Base-by-base conservation (phyloP, 768 basidiomycete genomes). In the Coprinopsis cinerea region DNA sequence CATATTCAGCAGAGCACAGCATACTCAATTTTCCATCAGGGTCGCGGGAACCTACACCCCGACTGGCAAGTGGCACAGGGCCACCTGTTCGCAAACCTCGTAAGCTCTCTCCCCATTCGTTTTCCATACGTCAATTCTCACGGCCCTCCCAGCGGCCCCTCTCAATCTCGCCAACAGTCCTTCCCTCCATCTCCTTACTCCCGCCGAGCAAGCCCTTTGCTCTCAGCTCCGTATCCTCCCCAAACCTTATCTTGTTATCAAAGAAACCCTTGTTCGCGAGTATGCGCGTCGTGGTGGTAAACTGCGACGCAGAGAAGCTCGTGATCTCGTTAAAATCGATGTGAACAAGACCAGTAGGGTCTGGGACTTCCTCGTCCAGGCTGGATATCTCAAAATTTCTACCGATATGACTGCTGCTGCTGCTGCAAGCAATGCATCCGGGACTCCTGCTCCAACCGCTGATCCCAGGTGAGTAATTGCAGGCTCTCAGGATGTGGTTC, bases 201-300 rank as follows among this genome's bases (percentile, higher is more conserved):
- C 83, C 10, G 83, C 82, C 24, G 95, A 99, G 67, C 91, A 93
- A 64, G 72, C 77, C 0, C 81, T 98, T 18, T 97, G 96, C 63
- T 88, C 92, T 2, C 77, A 81, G 48, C 76, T 98, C 25, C 86
- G 93, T 4, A 92, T 99, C 51, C 76, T 96, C 17, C 95, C 96
- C 0, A 91, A 92, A 61, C 92, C 96, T 0, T 99, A 96, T 64
- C 82, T 99, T 45, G 82, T 88, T 53, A 89, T 98, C 69, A 99
- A 99, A 64, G 92, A 96, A 66, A 91, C 88, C 3, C 79, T 96
- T 35, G 84, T 99, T 25, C 81, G 92, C 26, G 95, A 98, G 70
- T 96, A 92, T 58, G 91, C 90, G 1, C 77, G 92, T 23, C 75
- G 92, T 48, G 87, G 88, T 18, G 94, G 94, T 10, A 88, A 89